phyloP scores from a whole-genome alignment of 371 early-diverging fungal genomes.

The Saksenaea oblongispora region DNA sequence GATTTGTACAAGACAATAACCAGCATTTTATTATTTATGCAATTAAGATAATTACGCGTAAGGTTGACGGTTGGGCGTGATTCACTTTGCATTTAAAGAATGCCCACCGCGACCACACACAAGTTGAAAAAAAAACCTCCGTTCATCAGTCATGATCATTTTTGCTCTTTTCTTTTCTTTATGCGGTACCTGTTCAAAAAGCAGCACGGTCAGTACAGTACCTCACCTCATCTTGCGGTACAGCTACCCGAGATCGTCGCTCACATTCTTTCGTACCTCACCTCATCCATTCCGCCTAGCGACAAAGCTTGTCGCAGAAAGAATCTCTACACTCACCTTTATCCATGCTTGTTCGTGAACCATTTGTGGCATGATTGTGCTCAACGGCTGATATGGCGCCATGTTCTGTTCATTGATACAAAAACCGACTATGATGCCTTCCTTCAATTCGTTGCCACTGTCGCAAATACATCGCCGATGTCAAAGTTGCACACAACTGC shows the following conservation, averaged over 20 bases:
- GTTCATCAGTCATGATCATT: constrained; percentile 6
- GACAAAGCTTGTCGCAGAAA: background rate
- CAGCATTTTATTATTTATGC: background rate
- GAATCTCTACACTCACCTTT: constrained; percentile 15
- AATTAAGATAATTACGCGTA: background rate
- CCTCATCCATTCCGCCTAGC: constrained; percentile 3
- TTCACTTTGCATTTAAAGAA: constrained; percentile 3
- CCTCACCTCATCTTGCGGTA: constrained; percentile 24
- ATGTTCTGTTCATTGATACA: constrained; percentile 34
- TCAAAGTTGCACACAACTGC: background rate
- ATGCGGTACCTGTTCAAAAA: constrained; percentile 9
- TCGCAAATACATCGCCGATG: background rate
- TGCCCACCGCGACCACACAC: background rate
- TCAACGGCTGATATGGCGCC: constrained; percentile 33
- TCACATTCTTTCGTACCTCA: constrained; percentile 32
- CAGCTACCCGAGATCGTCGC: constrained; percentile 41
- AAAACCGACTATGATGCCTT: constrained; percentile 14
- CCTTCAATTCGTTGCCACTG: constrained; percentile 10
- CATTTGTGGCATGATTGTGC: constrained; percentile 46
- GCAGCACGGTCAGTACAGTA: constrained; percentile 4
- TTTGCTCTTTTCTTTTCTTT: constrained; percentile 17
- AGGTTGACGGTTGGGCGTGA: background rate
- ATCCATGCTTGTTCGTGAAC: constrained; percentile 41
- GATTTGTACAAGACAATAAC: background rate
- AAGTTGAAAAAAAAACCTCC: constrained; percentile 13